Base-by-base conservation (phyloP, 345 rosid species). In the Eutrema yunnanense region DNA sequence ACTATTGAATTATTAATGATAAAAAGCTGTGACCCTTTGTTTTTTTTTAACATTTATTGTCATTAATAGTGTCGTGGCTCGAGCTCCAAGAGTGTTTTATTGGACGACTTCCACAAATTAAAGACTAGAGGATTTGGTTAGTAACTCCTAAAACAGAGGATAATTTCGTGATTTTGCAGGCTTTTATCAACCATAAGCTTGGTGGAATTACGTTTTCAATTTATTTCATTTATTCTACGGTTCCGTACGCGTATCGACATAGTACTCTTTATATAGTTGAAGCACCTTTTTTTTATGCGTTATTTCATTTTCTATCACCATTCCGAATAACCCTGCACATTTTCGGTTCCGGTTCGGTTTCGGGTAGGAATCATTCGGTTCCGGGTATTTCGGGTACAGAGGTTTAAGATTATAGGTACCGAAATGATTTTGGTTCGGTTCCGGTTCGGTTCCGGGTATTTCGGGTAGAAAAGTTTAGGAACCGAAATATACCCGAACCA, bases 21-120 rank as follows among this genome's bases (percentile, higher is more conserved):
- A 33, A 4, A 51, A 65, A 58, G 73, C 37, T 9, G 43, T 54
- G 72, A 29, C 51, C 29, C 32, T 42, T 34, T 30, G 16, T 44
- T 33, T 37, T n/a, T 34, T 58, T 30, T 19, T 16, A 16, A 19
- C 46, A n/a, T 26, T 10, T 14, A 37, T 22, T 59, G 73, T 67
- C 73, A 59, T 50, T 41, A 41, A 57, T 58, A 51, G 43, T 47
- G 66, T 73, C 46, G 40, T 58, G 27, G 50, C 67, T 58, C 61
- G 16, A 65, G 36, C 66, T 44, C 16, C 62, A 49, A 30, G 30
- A 73, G 60, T 65, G 43, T 49, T 74, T 58, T 57, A 66, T 66
- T 58, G 61, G 67, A 74, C 33, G 52, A 22, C 38, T 48, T 73
- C 36, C 41, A 53, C 60, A 6, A 34, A 10, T 53, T 16, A 57